These are phyloP conservation scores for Diaporthe destruens DNA, from an alignment of 2,329 filamentous ascomycete species.

Conservation along the genomic window DNA sequence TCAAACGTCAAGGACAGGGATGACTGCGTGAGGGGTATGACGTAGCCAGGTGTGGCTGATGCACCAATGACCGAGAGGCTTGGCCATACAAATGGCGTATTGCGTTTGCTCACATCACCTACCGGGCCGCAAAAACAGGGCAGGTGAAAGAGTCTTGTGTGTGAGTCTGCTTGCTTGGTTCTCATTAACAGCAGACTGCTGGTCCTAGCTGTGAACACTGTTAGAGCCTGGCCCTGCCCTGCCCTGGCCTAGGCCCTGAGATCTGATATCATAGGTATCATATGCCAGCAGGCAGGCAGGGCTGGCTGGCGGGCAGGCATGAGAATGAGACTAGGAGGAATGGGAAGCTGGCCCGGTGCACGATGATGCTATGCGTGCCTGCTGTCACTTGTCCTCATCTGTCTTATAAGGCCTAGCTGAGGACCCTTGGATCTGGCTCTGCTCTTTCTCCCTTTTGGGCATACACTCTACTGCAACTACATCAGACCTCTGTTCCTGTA, in stretches of 20 bases:
- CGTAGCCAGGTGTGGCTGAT: constrained; percentile 32
- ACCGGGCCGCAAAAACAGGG: constrained; percentile 18
- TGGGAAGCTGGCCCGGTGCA: background rate
- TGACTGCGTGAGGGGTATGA: constrained; percentile 18
- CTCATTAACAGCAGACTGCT: no score
- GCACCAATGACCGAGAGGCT: constrained; percentile 9
- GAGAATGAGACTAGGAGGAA: background rate
- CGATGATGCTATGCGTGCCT: constrained; percentile 21
- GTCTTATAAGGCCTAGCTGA: constrained; percentile 26
- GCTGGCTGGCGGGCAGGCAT: no score
- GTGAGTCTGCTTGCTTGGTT: no score
- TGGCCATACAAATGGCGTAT: background rate
- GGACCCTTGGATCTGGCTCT: background rate
- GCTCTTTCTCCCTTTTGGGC: background rate
- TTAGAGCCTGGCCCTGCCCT: background rate
- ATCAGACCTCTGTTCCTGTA: background rate
- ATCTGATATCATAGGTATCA: constrained; percentile 26
- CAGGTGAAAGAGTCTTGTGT: constrained; percentile 6
- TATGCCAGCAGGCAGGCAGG: background rate
- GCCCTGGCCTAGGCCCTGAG: background rate
- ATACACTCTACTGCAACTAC: background rate
- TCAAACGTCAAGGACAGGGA: constrained; percentile 30
- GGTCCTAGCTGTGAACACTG: no score
- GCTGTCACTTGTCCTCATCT: background rate
- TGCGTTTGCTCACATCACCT: background rate